Evolutionary conservation across 2,329 filamentous ascomycete species (phyloP), one percentile per base, ranked within the genome.

Genomic region (Pseudogymnoascus sp.): DNA sequence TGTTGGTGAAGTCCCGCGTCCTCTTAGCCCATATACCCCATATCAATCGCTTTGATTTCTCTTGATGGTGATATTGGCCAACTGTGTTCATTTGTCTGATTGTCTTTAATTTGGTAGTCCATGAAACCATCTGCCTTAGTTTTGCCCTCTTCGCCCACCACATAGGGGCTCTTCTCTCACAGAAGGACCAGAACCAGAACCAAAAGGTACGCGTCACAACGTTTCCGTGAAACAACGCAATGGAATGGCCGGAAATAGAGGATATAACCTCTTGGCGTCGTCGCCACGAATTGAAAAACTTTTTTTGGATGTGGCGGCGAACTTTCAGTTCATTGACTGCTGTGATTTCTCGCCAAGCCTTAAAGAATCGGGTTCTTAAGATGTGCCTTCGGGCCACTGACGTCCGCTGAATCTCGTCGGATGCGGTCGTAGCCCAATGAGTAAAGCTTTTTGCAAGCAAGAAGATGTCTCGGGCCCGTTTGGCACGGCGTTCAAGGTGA

Each of bases 331-430:
- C 72, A 60, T 71, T 74, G 13, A 70, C 69, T 57, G 68, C 68
- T 10, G 86, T 88, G 63, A 90, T 84, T 65, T 85, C 81, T 25
- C 83, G 80, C 89, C 89, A 92, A 6, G 85, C 85, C 65, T 83
- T 84, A 74, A 90, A 91, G 66, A 86, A 87, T 63, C 84, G 83
- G 11, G 83, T 85, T 63, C 87, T 81, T 63, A 95, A 77, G 65
- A 93, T 85, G 72, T 91, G 89, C 66, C 85, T 80, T 67, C 89
- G 82, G 19, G 90, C 90, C 45, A 85, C 80, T 4, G 83, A 84
- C 3, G 89, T 90, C 43, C 85, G 83, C 67, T 85, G 81, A 14
- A 86, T 79, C 70, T 90, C 85, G 13, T 90, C 85, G 5, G 80
- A 81, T 10, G 89, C 82, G 61, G 82, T 79, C 63, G 83, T 81